Conservation (phyloP, 352 stramenopile species). For the Globisporangium camurandrum region DNA sequence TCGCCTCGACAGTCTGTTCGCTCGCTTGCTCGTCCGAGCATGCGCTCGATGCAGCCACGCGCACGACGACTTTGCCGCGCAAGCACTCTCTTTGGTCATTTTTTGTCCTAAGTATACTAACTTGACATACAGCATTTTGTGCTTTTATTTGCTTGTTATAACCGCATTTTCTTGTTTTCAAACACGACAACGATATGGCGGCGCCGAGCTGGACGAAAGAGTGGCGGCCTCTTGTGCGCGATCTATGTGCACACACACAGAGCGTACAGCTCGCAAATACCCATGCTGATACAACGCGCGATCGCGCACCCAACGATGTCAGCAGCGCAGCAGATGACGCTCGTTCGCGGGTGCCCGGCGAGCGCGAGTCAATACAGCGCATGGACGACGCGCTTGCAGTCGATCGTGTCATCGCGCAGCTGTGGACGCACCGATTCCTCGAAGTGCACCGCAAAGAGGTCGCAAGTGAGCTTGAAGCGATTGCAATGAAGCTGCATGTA, state of each 20-base stretch:
- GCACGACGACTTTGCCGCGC: too few species aligned
- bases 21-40: too few species aligned
- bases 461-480: constrained; percentile 20
- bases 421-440: constrained; percentile 46
- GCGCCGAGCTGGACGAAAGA: constrained; percentile 46
- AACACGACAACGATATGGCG: constrained; percentile 13
- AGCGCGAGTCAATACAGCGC: not conserved
- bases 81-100: too few species aligned
- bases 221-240: constrained; percentile 45
- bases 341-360: not conserved
- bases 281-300: not conserved
- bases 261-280: not conserved
- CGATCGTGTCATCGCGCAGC: constrained; percentile 38
- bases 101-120: too few species aligned
- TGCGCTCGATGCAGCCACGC: too few species aligned
- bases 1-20: too few species aligned
- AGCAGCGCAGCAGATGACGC: too few species aligned
- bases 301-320: not conserved
- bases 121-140: too few species aligned
- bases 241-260: constrained; percentile 29
- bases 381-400: constrained; percentile 17
- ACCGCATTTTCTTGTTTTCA: too few species aligned
- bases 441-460: constrained; percentile 45
- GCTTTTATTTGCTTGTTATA: not conserved
- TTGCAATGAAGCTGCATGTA: constrained; percentile 46